Evolutionary conservation across 2,329 filamentous ascomycete genomes (phyloP), one percentile per base, ranked within the genome.

Genomic region (Arthrobotrys sinensis): DNA sequence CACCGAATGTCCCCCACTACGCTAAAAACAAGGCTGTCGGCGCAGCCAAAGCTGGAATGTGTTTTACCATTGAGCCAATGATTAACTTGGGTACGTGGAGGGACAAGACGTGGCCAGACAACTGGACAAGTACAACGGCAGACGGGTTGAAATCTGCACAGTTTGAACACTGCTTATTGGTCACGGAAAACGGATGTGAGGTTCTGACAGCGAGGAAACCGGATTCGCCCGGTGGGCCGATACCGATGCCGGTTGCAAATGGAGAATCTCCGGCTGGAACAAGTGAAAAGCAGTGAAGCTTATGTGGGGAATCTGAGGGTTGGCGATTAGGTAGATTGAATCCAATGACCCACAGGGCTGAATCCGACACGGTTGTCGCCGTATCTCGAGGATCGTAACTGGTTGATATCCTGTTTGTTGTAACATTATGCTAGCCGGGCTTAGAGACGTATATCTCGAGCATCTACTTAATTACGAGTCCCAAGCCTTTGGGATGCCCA

Each of bases 41-140:
- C 60, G 90, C 92, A 82, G 96, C 94, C 77, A 97, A 97, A 86
- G 91, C 93, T 0, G 96, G 96, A 67, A 97, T 98, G 94, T 97
- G 94, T 80, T 99, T 99, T 83, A 99, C 96, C 0, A 99, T 99
- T 79, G 96, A 99, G 86, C 96, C 96, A 14, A 99, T 99, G 96
- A 94, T 99, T 83, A 94, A 93, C 46, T 85, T 97, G 69, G 96
- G 96, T 75, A 94, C 93, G 79, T 93, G 97, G 85, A 90, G 90
- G 80, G 96, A 99, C 83, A 92, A 96, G 84, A 98, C 94, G 0
- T 99, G 96, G 96, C 96, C 96, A 0, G 96, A 99, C 84, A 93
- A 98, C 86, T 99, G 96, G 96, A 99, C 96, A 0, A 97, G 94
- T 85, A 93, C 93, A 4, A 99, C 96, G 0, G 89, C 91, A 71